These are phyloP conservation scores for Harrya chromipes DNA, from an alignment of 768 basidiomycete genomes.

Conservation along the genomic window DNA sequence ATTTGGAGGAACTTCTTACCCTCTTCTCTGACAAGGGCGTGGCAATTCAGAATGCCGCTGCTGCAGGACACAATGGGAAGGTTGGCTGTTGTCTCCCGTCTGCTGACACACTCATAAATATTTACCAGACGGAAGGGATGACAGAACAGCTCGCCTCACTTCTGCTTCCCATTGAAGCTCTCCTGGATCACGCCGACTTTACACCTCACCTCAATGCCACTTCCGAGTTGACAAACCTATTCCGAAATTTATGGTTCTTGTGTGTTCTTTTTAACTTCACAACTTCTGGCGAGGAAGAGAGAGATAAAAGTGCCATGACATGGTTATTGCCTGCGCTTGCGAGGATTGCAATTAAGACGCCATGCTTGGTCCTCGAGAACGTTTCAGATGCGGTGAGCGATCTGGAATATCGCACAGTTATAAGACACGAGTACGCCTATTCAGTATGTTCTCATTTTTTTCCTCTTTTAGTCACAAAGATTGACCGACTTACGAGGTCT, in stretches of 20 bases:
- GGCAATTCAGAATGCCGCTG: slow-evolving; percentile 79
- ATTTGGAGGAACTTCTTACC: slow-evolving; percentile 79
- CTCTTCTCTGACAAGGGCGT: slow-evolving; percentile 91
- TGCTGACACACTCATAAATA: slow-evolving; percentile 5
- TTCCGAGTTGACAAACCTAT: slow-evolving; percentile 64
- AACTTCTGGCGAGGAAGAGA: slow-evolving; percentile 33
- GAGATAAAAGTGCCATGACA: slow-evolving; percentile 63
- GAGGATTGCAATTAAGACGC: slow-evolving; percentile 84
- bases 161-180: slow-evolving; percentile 85
- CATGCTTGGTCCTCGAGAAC: slow-evolving; percentile 77
- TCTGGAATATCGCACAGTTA: slow-evolving; percentile 88
- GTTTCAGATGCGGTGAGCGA: slow-evolving; percentile 83
- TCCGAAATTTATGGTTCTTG: slow-evolving; percentile 94
- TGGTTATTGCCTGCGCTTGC: slow-evolving; percentile 76
- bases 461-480: neutral
- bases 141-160: slow-evolving; percentile 85
- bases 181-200: slow-evolving; percentile 71
- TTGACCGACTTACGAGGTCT: slow-evolving; percentile 48
- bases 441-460: slow-evolving; percentile 47
- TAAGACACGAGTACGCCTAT: slow-evolving; percentile 80
- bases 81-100: slow-evolving; percentile 34
- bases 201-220: slow-evolving; percentile 54
- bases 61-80: slow-evolving; percentile 63
- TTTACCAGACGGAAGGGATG: slow-evolving; percentile 69
- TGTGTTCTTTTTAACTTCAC: slow-evolving; percentile 86